phyloP scores from a whole-genome alignment of 345 rosid species.

The Triadica sebifera region DNA sequence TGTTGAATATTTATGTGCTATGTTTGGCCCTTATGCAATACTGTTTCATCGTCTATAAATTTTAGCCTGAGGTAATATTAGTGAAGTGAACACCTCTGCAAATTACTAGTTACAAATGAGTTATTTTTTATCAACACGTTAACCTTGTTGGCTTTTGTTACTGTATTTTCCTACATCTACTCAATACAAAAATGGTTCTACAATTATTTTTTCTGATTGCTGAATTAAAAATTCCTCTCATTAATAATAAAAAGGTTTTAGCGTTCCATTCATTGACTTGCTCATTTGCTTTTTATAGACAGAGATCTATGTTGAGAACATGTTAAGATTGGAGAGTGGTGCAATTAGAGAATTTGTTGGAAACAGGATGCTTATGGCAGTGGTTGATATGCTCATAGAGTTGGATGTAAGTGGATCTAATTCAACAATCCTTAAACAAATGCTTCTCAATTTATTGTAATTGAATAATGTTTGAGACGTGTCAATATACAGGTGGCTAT shows the following conservation, averaged over 20 bases:
- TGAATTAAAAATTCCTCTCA: background rate
- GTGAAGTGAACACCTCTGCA: too few species aligned
- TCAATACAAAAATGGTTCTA: background rate
- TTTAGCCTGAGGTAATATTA: too few species aligned
- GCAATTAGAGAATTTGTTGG: conserved; percentile 68
- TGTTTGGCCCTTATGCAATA: too few species aligned
- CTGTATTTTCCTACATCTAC: too few species aligned
- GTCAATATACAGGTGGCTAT: conserved; percentile 53
- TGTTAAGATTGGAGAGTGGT: conserved; percentile 75
- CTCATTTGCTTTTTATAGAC: background rate
- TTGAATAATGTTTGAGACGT: conserved; percentile 9
- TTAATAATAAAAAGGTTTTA: background rate
- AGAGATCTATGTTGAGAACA: conserved; percentile 63
- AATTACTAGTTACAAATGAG: too few species aligned
- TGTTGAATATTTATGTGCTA: too few species aligned
- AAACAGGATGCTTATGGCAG: conserved; percentile 55
- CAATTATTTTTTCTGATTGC: background rate
- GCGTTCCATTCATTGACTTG: background rate
- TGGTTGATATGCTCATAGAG: conserved; percentile 76
- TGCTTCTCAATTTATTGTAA: conserved; percentile 8
- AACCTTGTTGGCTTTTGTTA: too few species aligned
- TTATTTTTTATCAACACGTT: too few species aligned
- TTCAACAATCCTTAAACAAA: background rate
- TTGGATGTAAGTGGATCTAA: conserved; percentile 71
- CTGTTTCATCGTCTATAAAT: too few species aligned